phyloP scores from a whole-genome alignment of 768 basidiomycete genomes.

The Artomyces pyxidatus region DNA sequence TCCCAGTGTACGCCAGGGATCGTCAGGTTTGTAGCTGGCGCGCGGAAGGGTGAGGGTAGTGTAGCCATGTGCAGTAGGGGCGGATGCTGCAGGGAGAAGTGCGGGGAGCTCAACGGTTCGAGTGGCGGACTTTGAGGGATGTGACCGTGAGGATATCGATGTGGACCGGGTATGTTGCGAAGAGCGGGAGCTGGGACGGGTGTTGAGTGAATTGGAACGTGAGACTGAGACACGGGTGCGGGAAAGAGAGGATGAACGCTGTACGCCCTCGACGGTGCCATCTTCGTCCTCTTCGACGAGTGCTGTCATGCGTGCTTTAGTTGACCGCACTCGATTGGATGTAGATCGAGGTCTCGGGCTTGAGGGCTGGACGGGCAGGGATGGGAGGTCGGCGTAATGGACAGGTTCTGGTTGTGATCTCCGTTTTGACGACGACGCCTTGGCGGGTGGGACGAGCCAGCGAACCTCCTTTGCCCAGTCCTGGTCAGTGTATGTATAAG shows the following conservation, averaged over 20 bases:
- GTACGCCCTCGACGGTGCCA: slow-evolving; percentile 18
- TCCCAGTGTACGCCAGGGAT: slow-evolving; percentile 26
- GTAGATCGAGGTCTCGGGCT: slow-evolving; percentile 15
- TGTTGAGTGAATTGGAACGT: background rate
- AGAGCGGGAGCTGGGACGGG: slow-evolving; percentile 1
- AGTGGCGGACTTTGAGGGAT: slow-evolving; percentile 6
- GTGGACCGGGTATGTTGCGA: slow-evolving; percentile 9
- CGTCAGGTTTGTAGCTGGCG: slow-evolving; percentile 32
- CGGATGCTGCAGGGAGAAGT: slow-evolving; percentile 20
- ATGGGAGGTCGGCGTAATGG: background rate
- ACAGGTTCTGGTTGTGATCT: slow-evolving; percentile 4
- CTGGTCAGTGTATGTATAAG: slow-evolving; percentile 38
- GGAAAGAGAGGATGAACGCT: slow-evolving; percentile 18
- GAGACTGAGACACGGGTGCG: slow-evolving; percentile 12
- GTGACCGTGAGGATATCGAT: slow-evolving; percentile 2
- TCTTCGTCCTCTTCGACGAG: slow-evolving; percentile 33
- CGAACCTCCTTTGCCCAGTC: slow-evolving; percentile 65
- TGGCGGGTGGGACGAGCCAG: slow-evolving; percentile 43
- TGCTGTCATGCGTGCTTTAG: slow-evolving; percentile 27
- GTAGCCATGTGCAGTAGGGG: slow-evolving; percentile 22
- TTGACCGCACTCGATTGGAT: slow-evolving; percentile 15
- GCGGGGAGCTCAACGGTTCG: slow-evolving; percentile 25
- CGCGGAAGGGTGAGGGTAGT: slow-evolving; percentile 38
- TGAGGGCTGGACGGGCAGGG: background rate
- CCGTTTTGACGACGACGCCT: slow-evolving; percentile 7